Percentiles rank a stretch among this genome's conserved stretches.
phyloP scores from a whole-genome alignment of 805 yeast genomes.

The Torulaspora franciscae region DNA sequence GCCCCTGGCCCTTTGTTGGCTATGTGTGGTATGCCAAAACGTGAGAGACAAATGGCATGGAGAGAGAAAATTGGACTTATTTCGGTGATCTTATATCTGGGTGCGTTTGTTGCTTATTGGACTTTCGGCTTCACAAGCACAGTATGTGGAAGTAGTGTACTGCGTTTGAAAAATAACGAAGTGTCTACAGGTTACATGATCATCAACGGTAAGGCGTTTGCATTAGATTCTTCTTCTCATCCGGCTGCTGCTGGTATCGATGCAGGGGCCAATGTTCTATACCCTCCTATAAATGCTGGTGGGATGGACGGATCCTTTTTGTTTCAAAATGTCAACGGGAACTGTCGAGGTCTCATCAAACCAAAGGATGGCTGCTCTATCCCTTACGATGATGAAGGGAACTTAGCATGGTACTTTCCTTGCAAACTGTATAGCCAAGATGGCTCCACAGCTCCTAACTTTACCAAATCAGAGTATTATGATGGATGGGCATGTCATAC shows the following conservation, averaged over 20 bases:
- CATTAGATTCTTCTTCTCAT: slow-evolving; percentile 63
- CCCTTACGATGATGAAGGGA: slow-evolving; percentile 56
- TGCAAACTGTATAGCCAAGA: slow-evolving; percentile 67
- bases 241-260: slow-evolving; percentile 79
- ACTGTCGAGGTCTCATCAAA: slow-evolving; percentile 71
- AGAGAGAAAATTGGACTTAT: slow-evolving; percentile 88
- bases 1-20: slow-evolving; percentile 60
- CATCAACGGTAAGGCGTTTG: slow-evolving; percentile 78
- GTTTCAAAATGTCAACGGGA: slow-evolving; percentile 88
- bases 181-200: slow-evolving; percentile 57
- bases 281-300: slow-evolving; percentile 84
- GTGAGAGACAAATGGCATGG: slow-evolving; percentile 92
- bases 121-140: slow-evolving; percentile 88
- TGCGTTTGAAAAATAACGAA: slow-evolving; percentile 56
- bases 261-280: slow-evolving; percentile 64
- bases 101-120: slow-evolving; percentile 74
- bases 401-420: slow-evolving; percentile 94
- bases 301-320: slow-evolving; percentile 79
- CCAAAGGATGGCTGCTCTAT: slow-evolving; percentile 68
- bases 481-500: slow-evolving; percentile 93
- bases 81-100: slow-evolving; percentile 66
- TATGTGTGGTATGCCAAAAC: slow-evolving; percentile 69
- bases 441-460: slow-evolving; percentile 66
- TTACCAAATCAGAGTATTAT: slow-evolving; percentile 52
- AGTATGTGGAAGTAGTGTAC: slow-evolving; percentile 52